Conservation (phyloP, 371 early-diverging fungal species). For the Synchytrium microbalum region DNA sequence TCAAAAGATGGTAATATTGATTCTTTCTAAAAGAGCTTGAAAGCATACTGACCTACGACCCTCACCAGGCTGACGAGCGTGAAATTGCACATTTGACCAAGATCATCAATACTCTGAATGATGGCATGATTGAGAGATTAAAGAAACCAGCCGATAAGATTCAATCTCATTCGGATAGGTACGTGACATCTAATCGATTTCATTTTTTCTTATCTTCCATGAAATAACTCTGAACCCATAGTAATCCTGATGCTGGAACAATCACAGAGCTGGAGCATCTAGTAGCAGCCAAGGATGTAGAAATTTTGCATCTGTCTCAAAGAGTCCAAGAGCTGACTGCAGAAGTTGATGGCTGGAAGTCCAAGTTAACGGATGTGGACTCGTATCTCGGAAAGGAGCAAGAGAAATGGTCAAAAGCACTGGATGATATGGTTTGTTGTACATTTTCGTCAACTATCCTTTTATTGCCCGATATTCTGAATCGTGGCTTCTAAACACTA, state of each 20-base stretch:
- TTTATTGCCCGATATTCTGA: no score
- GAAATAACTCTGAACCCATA: no score
- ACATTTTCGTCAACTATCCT: no score
- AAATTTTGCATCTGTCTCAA: neutral
- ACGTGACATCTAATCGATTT: neutral
- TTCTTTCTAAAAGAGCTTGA: neutral
- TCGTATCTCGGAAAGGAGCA: neutral
- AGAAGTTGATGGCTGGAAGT: neutral
- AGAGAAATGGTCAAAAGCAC: neutral
- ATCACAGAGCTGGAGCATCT: neutral
- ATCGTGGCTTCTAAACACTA: no score
- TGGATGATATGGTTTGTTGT: neutral
- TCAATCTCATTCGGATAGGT: neutral
- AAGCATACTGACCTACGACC: neutral
- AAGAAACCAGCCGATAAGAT: neutral
- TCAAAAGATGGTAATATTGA: neutral
- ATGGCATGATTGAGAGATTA: neutral
- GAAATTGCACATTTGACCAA: conserved; percentile 3
- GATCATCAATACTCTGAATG: neutral
- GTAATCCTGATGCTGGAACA: conserved; percentile 1
- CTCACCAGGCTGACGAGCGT: neutral
- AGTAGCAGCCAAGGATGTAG: neutral
- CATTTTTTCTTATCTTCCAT: no score
- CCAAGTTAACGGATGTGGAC: neutral
- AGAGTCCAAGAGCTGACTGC: neutral